phyloP scores from a whole-genome alignment of 2,329 filamentous ascomycete species.

The Sporothrix variecibatus region DNA sequence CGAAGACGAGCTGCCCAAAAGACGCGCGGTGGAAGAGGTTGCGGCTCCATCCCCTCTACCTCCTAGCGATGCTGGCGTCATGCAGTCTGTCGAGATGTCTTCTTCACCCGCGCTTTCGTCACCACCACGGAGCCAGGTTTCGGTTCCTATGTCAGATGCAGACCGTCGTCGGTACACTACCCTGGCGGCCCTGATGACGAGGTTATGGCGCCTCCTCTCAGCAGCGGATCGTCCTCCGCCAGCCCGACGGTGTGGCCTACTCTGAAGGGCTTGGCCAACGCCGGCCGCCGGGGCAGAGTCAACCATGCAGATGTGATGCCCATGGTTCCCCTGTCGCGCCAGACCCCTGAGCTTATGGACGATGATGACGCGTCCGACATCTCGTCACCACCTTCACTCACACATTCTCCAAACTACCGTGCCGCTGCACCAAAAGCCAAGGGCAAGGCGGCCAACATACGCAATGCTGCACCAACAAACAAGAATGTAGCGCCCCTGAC shows the following conservation, averaged over 20 bases:
- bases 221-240: constrained; percentile 51
- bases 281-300: constrained; percentile 38
- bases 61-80: constrained; percentile 12
- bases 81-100: constrained; percentile 37
- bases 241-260: constrained; percentile 54
- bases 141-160: constrained; percentile 23
- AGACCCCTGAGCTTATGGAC: constrained; percentile 44
- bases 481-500: constrained; percentile 41
- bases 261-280: constrained; percentile 52
- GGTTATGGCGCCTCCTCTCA: constrained; percentile 57
- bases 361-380: constrained; percentile 51
- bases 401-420: constrained; percentile 63
- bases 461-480: background rate
- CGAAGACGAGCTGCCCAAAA: constrained; percentile 27
- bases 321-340: constrained; percentile 38
- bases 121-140: constrained; percentile 24
- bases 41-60: background rate
- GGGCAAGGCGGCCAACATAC: constrained; percentile 24
- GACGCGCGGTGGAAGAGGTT: constrained; percentile 19
- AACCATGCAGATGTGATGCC: constrained; percentile 24
- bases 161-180: constrained; percentile 42
- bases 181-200: constrained; percentile 41
- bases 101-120: constrained; percentile 41
- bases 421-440: constrained; percentile 8
- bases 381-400: constrained; percentile 66